Evolutionary conservation across 2,329 filamentous ascomycete species (phyloP).

Genomic region (Orbilia javanica): DNA sequence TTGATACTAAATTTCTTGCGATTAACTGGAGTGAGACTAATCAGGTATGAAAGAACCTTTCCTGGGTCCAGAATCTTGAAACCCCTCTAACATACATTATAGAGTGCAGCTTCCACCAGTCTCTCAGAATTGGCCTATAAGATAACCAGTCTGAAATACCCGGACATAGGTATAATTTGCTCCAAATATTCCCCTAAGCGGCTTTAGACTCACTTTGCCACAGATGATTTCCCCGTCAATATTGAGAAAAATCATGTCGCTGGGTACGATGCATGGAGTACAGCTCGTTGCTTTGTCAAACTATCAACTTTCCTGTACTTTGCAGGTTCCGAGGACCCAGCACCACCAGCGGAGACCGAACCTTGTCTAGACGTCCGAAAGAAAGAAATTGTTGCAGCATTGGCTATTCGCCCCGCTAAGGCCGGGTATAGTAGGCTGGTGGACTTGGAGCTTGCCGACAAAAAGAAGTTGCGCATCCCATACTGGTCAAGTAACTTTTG

Average conservation of each 20-base stretch:
- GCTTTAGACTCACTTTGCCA: neutral
- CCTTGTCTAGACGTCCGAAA: slow-evolving; percentile 27
- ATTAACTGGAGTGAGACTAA: slow-evolving; percentile 63
- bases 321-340: slow-evolving; percentile 28
- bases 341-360: slow-evolving; percentile 22
- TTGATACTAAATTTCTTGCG: slow-evolving; percentile 75
- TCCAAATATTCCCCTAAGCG: neutral
- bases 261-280: slow-evolving; percentile 50
- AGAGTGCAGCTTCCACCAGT: slow-evolving; percentile 33
- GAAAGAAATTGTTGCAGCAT: slow-evolving; percentile 25
- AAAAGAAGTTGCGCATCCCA: slow-evolving; percentile 23
- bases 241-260: slow-evolving; percentile 35
- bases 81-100: slow-evolving; percentile 17
- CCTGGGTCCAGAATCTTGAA: neutral
- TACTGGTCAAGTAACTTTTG: slow-evolving; percentile 48
- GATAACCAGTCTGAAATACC: slow-evolving; percentile 22
- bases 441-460: slow-evolving; percentile 19
- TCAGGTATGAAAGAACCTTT: slow-evolving; percentile 11
- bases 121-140: slow-evolving; percentile 35
- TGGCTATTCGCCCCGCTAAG: slow-evolving; percentile 12
- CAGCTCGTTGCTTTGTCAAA: slow-evolving; percentile 34
- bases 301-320: slow-evolving; percentile 34
- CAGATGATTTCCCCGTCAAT: neutral
- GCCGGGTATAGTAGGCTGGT: slow-evolving; percentile 24
- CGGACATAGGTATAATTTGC: slow-evolving; percentile 32